Evolutionary conservation across 1,284 basidiomycete species (phyloP), one percentile per base, ranked within the genome.

Genomic region (Ganoderma resinaceum): DNA sequence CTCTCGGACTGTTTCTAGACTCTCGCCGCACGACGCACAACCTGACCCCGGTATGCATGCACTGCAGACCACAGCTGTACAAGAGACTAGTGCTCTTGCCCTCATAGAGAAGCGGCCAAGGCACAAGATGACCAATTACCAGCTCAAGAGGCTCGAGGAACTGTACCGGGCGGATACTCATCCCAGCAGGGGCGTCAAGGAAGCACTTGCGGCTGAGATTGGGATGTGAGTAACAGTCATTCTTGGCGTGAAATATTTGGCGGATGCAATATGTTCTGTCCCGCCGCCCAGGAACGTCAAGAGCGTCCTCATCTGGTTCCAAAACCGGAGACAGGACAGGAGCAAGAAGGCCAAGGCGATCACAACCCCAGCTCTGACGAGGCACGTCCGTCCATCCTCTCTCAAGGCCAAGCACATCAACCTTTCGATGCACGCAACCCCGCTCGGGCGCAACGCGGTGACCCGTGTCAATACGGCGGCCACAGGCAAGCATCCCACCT

Each of bases 61-160:
- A 23, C 63, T 68, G 66, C 67, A 69, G 38, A 60, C 66, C 18
- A 38, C 52, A 7, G 67, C 66, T 1, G 67, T 66, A 69, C 66
- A 69, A 46, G 35, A 29, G 8, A 18, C 38, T n/a, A n/a, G n/a
- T n/a, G n/a, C n/a, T 14, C 49, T 20, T 3, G 11, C 55, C 18
- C 40, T 58, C 12, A 69, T 69, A 18, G 72, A 72, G 65, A 82
- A 75, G 72, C 80, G 79, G 37, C 66, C 76, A 8, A 80, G 83
- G 31, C 80, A 82, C 65, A 82, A 82, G 57, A 75, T 85, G 76
- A 80, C 83, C 14, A 77, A 79, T 43, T 14, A 71, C 29, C 83
- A 85, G 70, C 79, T 84, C 33, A 71, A 76, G 71, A 72, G 74
- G 42, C 80, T 86, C 61, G 83, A 85, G 60, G 77, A 76, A 52